Percentiles rank a stretch among this genome's conserved stretches.
These are phyloP conservation scores for Suhomyces maxii DNA, from an alignment of 1,139 yeast species.

Conservation along the genomic window DNA sequence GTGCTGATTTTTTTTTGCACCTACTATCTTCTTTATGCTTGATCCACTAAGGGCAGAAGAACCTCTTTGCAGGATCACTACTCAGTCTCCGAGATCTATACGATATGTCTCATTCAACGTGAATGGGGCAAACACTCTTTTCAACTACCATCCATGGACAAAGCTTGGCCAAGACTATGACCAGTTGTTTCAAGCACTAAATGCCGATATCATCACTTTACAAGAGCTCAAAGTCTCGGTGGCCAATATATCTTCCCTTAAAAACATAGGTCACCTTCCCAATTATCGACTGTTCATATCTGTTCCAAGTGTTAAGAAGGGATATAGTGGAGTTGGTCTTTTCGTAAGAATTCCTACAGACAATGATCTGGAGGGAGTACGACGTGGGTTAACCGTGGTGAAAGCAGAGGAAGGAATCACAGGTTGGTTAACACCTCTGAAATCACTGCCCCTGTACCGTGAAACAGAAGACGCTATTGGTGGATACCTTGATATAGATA, in stretches of 20 bases:
- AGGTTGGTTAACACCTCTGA: constrained; percentile 48
- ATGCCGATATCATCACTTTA: constrained; percentile 77
- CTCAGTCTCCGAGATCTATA: constrained; percentile 13
- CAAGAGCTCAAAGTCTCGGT: constrained; percentile 81
- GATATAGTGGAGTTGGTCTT: constrained; percentile 91
- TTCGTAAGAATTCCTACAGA: constrained; percentile 59
- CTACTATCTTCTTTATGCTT: neutral
- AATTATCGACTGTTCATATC: constrained; percentile 68
- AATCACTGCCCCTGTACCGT: constrained; percentile 18
- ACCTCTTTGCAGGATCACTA: neutral
- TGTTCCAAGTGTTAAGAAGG: constrained; percentile 65
- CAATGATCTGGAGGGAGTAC: constrained; percentile 37
- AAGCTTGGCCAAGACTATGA: constrained; percentile 46
- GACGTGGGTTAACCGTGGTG: constrained; percentile 47
- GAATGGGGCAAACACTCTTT: constrained; percentile 78
- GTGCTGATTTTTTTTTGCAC: no score
- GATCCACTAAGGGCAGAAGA: neutral
- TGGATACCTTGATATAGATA: constrained; percentile 59
- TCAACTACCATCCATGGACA: constrained; percentile 84
- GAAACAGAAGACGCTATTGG: constrained; percentile 53
- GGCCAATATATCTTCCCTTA: constrained; percentile 39
- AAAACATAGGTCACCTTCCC: constrained; percentile 53
- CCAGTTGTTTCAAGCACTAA: constrained; percentile 50
- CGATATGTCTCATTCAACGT: constrained; percentile 77
- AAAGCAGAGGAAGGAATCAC: constrained; percentile 92